phyloP scores from a whole-genome alignment of 2,329 filamentous ascomycete genomes.

The Fusarium miscanthi region DNA sequence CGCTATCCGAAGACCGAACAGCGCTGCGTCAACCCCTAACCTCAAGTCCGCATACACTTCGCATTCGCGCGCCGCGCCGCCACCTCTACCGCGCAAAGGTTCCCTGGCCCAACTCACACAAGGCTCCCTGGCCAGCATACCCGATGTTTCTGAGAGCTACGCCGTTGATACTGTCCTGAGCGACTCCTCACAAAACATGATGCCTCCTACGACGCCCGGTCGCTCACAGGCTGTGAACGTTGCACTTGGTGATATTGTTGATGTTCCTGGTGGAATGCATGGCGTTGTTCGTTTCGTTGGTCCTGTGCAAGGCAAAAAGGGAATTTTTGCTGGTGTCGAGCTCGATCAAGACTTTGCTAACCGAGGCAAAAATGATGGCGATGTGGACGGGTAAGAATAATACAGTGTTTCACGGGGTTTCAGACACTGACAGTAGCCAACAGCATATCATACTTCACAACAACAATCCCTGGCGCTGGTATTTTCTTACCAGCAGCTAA shows the following conservation, averaged over 20 bases:
- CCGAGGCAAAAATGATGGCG: constrained; percentile 93
- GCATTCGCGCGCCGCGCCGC: constrained; percentile 60
- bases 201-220: constrained; percentile 66
- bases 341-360: constrained; percentile 81
- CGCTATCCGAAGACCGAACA: constrained; percentile 57
- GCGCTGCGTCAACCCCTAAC: constrained; percentile 69
- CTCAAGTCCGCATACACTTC: constrained; percentile 63
- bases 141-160: constrained; percentile 74
- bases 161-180: constrained; percentile 64
- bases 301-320: constrained; percentile 86
- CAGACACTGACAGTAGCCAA: not conserved
- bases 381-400: constrained; percentile 84
- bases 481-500: constrained; percentile 93
- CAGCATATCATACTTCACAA: constrained; percentile 83
- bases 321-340: constrained; percentile 92
- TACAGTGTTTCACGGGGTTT: not conserved
- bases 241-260: constrained; percentile 83
- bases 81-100: constrained; percentile 72
- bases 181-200: constrained; percentile 56
- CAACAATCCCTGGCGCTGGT: constrained; percentile 80
- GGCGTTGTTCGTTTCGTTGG: constrained; percentile 92
- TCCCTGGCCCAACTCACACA: constrained; percentile 77
- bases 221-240: constrained; percentile 65
- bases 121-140: constrained; percentile 71
- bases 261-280: constrained; percentile 93